These are phyloP conservation scores for Candolleomyces efflorescens DNA, from an alignment of 768 basidiomycete species.

Conservation along the genomic window DNA sequence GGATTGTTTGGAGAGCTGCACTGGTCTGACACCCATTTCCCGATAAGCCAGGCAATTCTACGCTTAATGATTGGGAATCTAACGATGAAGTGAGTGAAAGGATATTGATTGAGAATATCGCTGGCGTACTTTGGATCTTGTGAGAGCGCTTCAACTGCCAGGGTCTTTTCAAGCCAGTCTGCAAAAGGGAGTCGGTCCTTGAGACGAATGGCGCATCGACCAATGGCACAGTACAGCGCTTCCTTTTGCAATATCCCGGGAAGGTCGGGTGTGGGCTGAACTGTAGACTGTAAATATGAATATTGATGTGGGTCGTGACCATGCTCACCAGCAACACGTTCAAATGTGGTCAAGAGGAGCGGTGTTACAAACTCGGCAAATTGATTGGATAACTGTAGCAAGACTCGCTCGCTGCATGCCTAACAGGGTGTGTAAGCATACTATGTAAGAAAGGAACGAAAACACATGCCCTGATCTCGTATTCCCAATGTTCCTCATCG, in stretches of 20 bases:
- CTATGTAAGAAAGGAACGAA: neutral
- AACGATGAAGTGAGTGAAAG: neutral
- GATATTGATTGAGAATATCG: neutral
- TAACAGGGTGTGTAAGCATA: slow-evolving; percentile 23
- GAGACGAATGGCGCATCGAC: slow-evolving; percentile 69
- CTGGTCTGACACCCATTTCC: slow-evolving; percentile 79
- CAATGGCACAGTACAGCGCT: slow-evolving; percentile 84
- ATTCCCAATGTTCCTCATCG: slow-evolving; percentile 92
- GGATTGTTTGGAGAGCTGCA: slow-evolving; percentile 56
- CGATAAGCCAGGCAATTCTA: slow-evolving; percentile 93
- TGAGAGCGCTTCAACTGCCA: slow-evolving; percentile 55
- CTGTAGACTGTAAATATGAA: slow-evolving; percentile 18
- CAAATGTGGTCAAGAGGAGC: slow-evolving; percentile 55
- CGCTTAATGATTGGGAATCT: slow-evolving; percentile 92
- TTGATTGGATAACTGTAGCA: slow-evolving; percentile 72
- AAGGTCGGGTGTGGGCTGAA: slow-evolving; percentile 49
- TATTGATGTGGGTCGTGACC: neutral
- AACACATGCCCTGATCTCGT: slow-evolving; percentile 73
- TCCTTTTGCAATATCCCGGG: slow-evolving; percentile 71
- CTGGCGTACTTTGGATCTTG: slow-evolving; percentile 51
- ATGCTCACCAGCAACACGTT: slow-evolving; percentile 53
- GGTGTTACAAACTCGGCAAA: slow-evolving; percentile 69
- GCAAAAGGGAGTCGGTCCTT: slow-evolving; percentile 64
- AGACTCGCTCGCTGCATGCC: slow-evolving; percentile 93
- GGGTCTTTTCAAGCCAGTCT: slow-evolving; percentile 60